Evolutionary conservation across 306 rosid species (phyloP), one percentile per base, ranked within the genome.

Genomic region (Canavalia ensiformis): DNA sequence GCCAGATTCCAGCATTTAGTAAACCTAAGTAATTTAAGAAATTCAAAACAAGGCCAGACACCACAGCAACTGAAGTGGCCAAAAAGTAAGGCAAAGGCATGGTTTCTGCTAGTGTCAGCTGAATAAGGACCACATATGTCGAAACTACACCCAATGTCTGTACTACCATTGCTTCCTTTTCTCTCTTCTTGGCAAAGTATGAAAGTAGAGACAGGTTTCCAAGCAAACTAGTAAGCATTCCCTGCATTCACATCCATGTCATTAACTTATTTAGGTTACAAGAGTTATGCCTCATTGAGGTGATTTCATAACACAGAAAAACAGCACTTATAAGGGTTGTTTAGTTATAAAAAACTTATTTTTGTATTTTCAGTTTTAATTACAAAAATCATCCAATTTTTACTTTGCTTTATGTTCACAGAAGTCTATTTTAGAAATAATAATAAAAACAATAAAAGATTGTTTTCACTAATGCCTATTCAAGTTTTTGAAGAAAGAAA

Each of bases 131-230:
- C 18, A 84, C 87, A 81, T 77, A 94, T 52, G 88, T 81, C 3
- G 97, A 81, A 68, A 90, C 65, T 34, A 67, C 94, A 7, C 97
- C 97, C 85, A 93, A 81, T 75, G 97, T 88, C 87, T 93, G 97
- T 78, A 93, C 95, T 9, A 91, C 83, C 80, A 93, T 83, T 7
- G 90, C 98, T 88, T 92, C 98, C 81, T 89, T 90, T 82, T 94
- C 97, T 85, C 85, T 94, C 90, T 94, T 94, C 91, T 90, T 92
- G 75, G 91, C 92, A 82, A 93, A 93, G 90, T 93, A 93, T 11
- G 97, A 93, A 65, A 93, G 94, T 9, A 93, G 90, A 30, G 97
- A 88, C 84, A 93, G 88, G 82, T 93, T 93, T 57, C 97, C 97
- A 72, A 93, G 91, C 90, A 93, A 87, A 79, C 91, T 88, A 67